phyloP scores from a whole-genome alignment of 148 eudicot species.

The Rhododendron griersonianum region DNA sequence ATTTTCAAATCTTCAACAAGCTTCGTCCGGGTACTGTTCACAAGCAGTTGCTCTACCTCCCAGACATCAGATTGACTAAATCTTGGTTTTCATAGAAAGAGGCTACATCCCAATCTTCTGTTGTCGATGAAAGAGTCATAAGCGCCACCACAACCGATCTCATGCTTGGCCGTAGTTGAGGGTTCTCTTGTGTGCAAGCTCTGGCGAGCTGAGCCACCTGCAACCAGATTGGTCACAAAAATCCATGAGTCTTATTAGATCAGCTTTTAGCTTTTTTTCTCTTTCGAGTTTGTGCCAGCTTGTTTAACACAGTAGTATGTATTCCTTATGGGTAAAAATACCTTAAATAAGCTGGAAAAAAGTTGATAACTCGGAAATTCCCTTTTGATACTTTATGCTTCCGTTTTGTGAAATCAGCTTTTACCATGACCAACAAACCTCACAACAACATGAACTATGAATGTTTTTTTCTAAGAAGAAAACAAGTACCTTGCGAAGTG shows the following conservation, averaged over 20 bases:
- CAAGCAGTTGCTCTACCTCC: slow-evolving; percentile 33
- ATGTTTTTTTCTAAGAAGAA: not conserved
- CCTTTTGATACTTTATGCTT: not conserved
- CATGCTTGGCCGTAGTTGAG: slow-evolving; percentile 59
- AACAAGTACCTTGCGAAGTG: slow-evolving; percentile 31
- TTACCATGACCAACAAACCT: not conserved
- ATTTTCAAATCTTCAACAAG: not conserved
- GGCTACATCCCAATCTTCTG: slow-evolving; percentile 59
- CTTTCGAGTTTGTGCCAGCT: not conserved
- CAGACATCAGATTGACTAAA: slow-evolving; percentile 46
- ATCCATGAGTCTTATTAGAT: not conserved
- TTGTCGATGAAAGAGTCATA: slow-evolving; percentile 50
- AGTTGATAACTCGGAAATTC: not conserved
- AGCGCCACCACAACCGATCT: slow-evolving; percentile 60
- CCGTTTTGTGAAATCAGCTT: not conserved
- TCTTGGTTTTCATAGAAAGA: slow-evolving; percentile 42
- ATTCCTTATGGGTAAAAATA: not conserved
- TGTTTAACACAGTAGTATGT: not conserved
- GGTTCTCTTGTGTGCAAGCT: slow-evolving; percentile 67
- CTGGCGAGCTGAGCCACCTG: slow-evolving; percentile 63
- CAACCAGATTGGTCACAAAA: slow-evolving; percentile 10
- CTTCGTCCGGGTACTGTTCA: not conserved
- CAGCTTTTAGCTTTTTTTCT: not conserved
- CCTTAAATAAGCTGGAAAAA: not conserved
- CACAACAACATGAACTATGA: not conserved